Evolutionary conservation across 2,329 filamentous ascomycete species (phyloP), one percentile per base, ranked within the genome.

Genomic region (Claviceps sp.): DNA sequence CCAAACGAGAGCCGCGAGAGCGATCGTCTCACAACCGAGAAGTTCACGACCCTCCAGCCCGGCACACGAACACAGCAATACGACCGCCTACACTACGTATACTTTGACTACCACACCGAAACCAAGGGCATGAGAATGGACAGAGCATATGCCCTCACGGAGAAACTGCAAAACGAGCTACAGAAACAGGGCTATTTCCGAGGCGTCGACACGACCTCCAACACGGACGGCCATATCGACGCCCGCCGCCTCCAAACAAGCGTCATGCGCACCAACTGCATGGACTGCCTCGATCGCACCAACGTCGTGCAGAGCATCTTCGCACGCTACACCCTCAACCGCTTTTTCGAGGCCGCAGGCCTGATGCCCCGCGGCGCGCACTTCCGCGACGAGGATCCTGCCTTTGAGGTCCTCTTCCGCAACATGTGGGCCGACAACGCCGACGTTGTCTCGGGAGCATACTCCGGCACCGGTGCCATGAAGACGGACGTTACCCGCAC

Each of bases 371-470:
- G 80, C 26, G 89, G 89, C 51, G 80, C 91, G 61, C 82, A 78
- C 22, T 90, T 93, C 59, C 82, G 83, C 43, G 73, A 77, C 53
- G 86, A 89, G 60, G 88, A 96, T 62, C 72, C 77, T 13, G 79
- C 77, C 1, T 98, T 98, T 64, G 90, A 96, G 67, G 76, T 85
- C 60, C 73, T 97, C 53, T 98, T 97, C 79, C 88, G 93, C 58
- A 97, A 97, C 68, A 76, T 97, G 16, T 98, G 93, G 93, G 93
- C 93, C 34, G 93, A 98, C 69, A 98, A 98, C 62, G 93, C 94
- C 52, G 93, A 98, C 66, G 85, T 94, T 23, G 90, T 98, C 37
- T 95, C 90, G 17, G 85, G 81, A 59, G 84, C 88, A 0, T 98
- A 98, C 68, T 93, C 93, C 1, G 93, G 93, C 51, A 98, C 94